Percentiles rank a stretch among this genome's conserved stretches.
Evolutionary conservation across 2,329 filamentous ascomycete species (phyloP).

Genomic region (Fusarium xylarioides): DNA sequence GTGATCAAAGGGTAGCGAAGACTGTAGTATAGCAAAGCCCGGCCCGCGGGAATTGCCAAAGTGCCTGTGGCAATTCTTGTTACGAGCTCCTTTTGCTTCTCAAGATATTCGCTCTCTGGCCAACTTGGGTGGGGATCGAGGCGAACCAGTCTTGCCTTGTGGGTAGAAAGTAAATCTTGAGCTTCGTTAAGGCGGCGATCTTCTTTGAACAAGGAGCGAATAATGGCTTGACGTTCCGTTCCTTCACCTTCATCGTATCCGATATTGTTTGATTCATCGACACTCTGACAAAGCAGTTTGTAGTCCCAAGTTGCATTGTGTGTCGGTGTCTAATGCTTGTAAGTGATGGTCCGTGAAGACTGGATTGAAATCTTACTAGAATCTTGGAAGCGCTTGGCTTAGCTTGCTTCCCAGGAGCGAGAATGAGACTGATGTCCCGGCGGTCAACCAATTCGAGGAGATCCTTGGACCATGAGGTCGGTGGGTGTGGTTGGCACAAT

Average conservation of each 20-base stretch:
- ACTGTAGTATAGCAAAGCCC: conserved; percentile 87
- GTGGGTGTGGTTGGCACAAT: conserved; percentile 84
- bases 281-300: conserved; percentile 76
- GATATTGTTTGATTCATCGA: conserved; percentile 67
- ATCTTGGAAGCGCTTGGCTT: conserved; percentile 50
- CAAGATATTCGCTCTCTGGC: conserved; percentile 86
- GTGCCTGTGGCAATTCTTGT: conserved; percentile 88
- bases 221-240: conserved; percentile 83
- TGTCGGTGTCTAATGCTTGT: conserved; percentile 60
- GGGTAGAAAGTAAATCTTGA: conserved; percentile 83
- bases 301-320: conserved; percentile 78
- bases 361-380: conserved; percentile 48
- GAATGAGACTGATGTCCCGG: conserved; percentile 78
- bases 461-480: conserved; percentile 75
- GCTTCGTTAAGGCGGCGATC: conserved; percentile 91
- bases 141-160: conserved; percentile 80
- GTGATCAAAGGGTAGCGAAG: conserved; percentile 88
- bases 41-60: conserved; percentile 85
- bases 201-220: conserved; percentile 87
- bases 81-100: conserved; percentile 91
- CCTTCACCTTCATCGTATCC: conserved; percentile 82
- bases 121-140: conserved; percentile 78
- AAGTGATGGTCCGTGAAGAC: conserved; percentile 25
- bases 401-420: conserved; percentile 54
- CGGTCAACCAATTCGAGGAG: conserved; percentile 81